A percentile compares a stretch with the other conserved stretches of the same genome.
These are phyloP conservation scores for Termitomyces sp. DNA, from an alignment of 768 basidiomycete genomes.

Conservation along the genomic window DNA sequence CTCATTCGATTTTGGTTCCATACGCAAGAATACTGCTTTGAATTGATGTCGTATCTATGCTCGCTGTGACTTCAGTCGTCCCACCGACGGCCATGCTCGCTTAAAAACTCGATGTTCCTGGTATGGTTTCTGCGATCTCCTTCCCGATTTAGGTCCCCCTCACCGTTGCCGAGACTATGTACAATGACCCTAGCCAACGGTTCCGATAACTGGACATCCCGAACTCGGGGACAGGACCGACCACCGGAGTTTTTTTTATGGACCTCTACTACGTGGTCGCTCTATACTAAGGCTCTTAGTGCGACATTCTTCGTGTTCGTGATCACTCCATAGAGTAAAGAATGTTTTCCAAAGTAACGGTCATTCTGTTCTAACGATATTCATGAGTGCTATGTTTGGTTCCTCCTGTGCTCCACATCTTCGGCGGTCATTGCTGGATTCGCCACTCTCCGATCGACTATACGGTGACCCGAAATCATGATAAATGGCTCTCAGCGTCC, in stretches of 20 bases:
- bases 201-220: neutral
- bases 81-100: neutral
- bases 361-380: neutral
- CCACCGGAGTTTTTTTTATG: neutral
- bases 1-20: neutral
- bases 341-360: neutral
- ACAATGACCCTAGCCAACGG: neutral
- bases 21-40: neutral
- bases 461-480: neutral
- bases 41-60: neutral
- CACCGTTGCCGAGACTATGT: neutral
- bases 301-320: neutral
- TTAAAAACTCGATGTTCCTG: neutral
- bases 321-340: neutral
- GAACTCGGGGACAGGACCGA: neutral
- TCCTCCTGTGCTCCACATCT: neutral
- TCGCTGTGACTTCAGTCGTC: neutral
- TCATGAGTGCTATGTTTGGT: neutral
- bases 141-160: neutral
- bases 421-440: neutral
- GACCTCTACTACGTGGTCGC: no score
- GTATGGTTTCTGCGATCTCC: neutral
- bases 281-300: no score
- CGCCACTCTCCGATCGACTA: neutral
- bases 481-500: no score